phyloP scores from a whole-genome alignment of 768 basidiomycete species.

The Erythrobasidium yunnanense region DNA sequence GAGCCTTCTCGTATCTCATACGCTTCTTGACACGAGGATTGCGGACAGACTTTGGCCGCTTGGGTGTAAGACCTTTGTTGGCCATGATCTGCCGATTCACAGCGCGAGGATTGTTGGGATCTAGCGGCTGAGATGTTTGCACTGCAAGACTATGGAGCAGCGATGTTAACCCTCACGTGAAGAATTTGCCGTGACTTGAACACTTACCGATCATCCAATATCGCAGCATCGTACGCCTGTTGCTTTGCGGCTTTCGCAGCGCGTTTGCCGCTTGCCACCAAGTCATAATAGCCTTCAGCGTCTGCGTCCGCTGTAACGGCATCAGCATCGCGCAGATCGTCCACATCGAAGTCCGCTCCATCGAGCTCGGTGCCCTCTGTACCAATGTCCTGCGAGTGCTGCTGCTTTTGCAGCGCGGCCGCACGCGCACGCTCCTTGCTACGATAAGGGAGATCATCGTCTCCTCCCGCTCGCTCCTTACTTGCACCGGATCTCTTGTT shows the following conservation, averaged over 20 bases:
- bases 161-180: neutral
- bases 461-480: constrained; percentile 57
- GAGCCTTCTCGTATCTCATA: constrained; percentile 80
- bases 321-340: constrained; percentile 35
- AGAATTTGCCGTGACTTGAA: constrained; percentile 1
- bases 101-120: constrained; percentile 60
- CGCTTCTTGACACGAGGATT: constrained; percentile 98
- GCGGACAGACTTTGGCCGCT: constrained; percentile 73
- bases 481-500: constrained; percentile 65
- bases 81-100: constrained; percentile 81
- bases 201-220: constrained; percentile 32
- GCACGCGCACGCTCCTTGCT: constrained; percentile 51
- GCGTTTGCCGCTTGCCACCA: constrained; percentile 63
- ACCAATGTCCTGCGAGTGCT: constrained; percentile 46
- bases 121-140: constrained; percentile 32
- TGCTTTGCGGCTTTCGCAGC: constrained; percentile 69
- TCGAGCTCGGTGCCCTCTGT: constrained; percentile 39
- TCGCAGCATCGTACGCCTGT: constrained; percentile 61
- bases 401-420: constrained; percentile 41
- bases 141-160: neutral
- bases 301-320: constrained; percentile 46
- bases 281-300: constrained; percentile 75
- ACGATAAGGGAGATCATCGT: constrained; percentile 87
- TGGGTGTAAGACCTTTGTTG: constrained; percentile 89
- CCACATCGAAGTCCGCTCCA: constrained; percentile 39